Evolutionary conservation across 768 basidiomycete genomes (phyloP).

Genomic region (Tubosaeta sp.): DNA sequence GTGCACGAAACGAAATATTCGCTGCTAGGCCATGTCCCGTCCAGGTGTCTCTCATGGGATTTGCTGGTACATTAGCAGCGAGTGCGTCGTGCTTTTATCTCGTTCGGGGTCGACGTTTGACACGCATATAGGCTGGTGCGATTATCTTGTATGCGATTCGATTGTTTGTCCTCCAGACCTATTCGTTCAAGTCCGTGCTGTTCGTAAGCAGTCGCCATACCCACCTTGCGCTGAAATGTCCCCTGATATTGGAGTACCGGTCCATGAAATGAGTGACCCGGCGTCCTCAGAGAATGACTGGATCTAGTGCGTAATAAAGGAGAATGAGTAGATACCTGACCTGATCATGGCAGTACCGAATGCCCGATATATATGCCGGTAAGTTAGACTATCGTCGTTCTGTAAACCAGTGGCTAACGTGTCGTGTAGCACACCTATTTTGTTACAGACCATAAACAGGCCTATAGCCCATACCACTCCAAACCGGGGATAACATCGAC

Average conservation of each 20-base stretch:
- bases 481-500: conserved; percentile 12
- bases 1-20: conserved; percentile 48
- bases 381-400: conserved; percentile 4
- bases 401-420: not conserved
- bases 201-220: conserved; percentile 8
- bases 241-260: conserved; percentile 28
- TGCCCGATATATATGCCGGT: conserved; percentile 47
- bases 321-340: not conserved
- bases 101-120: not conserved
- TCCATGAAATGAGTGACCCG: conserved; percentile 40
- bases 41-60: conserved; percentile 49
- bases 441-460: conserved; percentile 48
- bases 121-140: conserved; percentile 39
- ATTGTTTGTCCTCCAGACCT: conserved; percentile 41
- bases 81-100: conserved; percentile 18
- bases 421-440: conserved; percentile 42
- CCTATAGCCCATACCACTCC: conserved; percentile 26
- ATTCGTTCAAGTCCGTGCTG: conserved; percentile 32
- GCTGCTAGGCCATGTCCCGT: conserved; percentile 46
- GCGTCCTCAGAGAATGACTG: conserved; percentile 35
- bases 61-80: conserved; percentile 44
- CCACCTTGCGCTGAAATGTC: conserved; percentile 1
- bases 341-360: conserved; percentile 33
- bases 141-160: conserved; percentile 43
- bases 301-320: conserved; percentile 38